phyloP scores from a whole-genome alignment of 1,139 yeast species.

The Meyerozyma smithsonii region DNA sequence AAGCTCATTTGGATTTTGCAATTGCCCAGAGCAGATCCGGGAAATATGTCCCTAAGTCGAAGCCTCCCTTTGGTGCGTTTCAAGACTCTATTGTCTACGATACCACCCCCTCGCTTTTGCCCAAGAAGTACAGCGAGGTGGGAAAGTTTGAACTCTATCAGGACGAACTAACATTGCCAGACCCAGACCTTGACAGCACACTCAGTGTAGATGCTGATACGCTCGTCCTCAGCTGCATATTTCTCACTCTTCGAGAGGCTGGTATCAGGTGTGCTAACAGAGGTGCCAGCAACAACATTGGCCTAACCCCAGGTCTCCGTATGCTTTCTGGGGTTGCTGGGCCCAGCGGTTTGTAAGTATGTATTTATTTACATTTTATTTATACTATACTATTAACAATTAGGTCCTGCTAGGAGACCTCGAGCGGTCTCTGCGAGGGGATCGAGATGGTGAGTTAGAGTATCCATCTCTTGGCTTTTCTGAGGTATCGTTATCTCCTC shows the following conservation, averaged over 20 bases:
- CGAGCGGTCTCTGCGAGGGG: conserved; percentile 33
- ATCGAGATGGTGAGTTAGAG: conserved; percentile 39
- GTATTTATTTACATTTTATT: conserved; percentile 4
- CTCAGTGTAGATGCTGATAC: conserved; percentile 30
- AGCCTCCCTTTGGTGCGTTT: conserved; percentile 41
- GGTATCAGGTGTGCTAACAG: conserved; percentile 21
- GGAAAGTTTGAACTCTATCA: conserved; percentile 37
- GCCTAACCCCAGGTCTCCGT: conserved; percentile 1
- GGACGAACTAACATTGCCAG: conserved; percentile 10
- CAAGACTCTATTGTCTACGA: conserved; percentile 26
- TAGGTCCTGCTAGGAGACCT: conserved; percentile 37
- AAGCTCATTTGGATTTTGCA: conserved; percentile 6
- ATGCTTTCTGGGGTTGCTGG: conserved; percentile 3
- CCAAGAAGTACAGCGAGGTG: conserved; percentile 31
- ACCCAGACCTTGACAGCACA: conserved; percentile 21
- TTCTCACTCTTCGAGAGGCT: conserved; percentile 31
- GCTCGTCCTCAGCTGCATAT: conserved; percentile 26
- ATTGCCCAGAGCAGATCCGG: conserved; percentile 7
- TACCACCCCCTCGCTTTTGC: conserved; percentile 17
- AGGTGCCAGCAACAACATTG: conserved; percentile 3
- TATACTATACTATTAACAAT: conserved; percentile 3
- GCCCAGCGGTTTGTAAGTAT: conserved; percentile 1
- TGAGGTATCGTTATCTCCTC: too few relatives aligned
- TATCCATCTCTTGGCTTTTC: conserved; percentile 15
- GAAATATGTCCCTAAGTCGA: conserved; percentile 25